These are phyloP conservation scores for Protomyces pachydermus DNA, from an alignment of 1,139 yeast genomes.

Conservation along the genomic window DNA sequence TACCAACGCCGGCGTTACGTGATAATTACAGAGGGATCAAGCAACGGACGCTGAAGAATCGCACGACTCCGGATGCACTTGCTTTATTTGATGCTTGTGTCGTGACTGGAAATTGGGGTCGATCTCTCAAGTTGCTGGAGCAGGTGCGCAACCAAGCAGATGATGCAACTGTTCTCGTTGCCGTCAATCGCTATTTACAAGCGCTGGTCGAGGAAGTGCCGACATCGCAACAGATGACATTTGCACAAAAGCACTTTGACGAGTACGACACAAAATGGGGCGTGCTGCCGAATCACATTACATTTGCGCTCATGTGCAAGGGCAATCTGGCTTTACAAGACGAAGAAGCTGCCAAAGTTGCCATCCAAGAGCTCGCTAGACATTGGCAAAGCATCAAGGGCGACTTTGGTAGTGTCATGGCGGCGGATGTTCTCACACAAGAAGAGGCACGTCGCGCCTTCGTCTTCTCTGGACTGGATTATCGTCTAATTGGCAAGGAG, in stretches of 20 bases:
- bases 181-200: slow-evolving; percentile 50
- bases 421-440: slow-evolving; percentile 65
- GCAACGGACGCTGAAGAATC: neutral
- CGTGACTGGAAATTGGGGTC: slow-evolving; percentile 57
- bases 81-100: slow-evolving; percentile 69
- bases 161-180: slow-evolving; percentile 41
- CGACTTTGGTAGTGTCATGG: slow-evolving; percentile 44
- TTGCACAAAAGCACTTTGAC: slow-evolving; percentile 36
- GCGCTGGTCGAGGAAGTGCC: slow-evolving; percentile 44
- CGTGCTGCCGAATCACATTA: slow-evolving; percentile 30
- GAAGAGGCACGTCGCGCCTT: slow-evolving; percentile 52
- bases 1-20: neutral
- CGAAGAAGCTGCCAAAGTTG: slow-evolving; percentile 37
- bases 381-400: slow-evolving; percentile 9
- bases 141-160: slow-evolving; percentile 37
- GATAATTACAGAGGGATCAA: neutral
- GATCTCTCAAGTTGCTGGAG: slow-evolving; percentile 48
- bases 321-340: slow-evolving; percentile 34
- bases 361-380: slow-evolving; percentile 29
- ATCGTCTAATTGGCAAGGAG: slow-evolving; percentile 41
- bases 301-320: slow-evolving; percentile 39
- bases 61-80: slow-evolving; percentile 12
- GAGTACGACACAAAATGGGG: slow-evolving; percentile 36
- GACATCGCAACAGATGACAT: slow-evolving; percentile 36
- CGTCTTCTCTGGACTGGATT: slow-evolving; percentile 39